Base-by-base conservation (phyloP, 345 rosid genomes). In the Populus nigra region DNA sequence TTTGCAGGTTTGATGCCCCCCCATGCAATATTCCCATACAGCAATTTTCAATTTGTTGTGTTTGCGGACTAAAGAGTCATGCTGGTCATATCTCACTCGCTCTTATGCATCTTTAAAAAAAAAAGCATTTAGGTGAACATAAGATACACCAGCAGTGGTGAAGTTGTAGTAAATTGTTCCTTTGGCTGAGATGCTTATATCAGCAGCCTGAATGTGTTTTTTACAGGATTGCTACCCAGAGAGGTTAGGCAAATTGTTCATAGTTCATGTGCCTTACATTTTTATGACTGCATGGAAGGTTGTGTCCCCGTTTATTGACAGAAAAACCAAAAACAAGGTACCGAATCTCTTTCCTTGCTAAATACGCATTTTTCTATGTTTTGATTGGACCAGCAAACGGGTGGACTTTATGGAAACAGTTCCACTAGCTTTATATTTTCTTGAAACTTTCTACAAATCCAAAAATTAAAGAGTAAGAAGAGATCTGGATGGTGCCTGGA, bases 211-310 rank as follows among this genome's bases (percentile, higher is more conserved):
- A 41, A 39, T 73, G 57, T 57, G 16, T 25, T 25, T 22, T 77
- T 35, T 39, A 63, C 88, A 91, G 99, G 99, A 95, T 72, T 92
- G 90, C 77, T 93, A 86, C 73, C 99, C 98, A 0, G 98, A 95
- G 87, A 89, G 99, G 83, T 83, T 95, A 22, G 99, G 91, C 65
- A 95, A 91, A 73, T 78, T 92, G 61, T 85, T 76, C 25, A 80
- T 95, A 53, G 88, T 93, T 69, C 91, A 95, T 78, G 89, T 84
- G 5, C 99, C 99, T 9, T 90, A 90, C 74, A 7, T 95, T 69
- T 95, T 95, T 81, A 87, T 92, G 99, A 85, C 97, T 3, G 99
- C 90, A 25, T 95, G 98, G 98, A 95, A 92, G 86, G 83, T 82
- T 59, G 68, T 93, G 71, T 93, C 86, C 84, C 98, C 98, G 0